Evolutionary conservation across 345 rosid species (phyloP).

Genomic region (Hibiscus trionum): DNA sequence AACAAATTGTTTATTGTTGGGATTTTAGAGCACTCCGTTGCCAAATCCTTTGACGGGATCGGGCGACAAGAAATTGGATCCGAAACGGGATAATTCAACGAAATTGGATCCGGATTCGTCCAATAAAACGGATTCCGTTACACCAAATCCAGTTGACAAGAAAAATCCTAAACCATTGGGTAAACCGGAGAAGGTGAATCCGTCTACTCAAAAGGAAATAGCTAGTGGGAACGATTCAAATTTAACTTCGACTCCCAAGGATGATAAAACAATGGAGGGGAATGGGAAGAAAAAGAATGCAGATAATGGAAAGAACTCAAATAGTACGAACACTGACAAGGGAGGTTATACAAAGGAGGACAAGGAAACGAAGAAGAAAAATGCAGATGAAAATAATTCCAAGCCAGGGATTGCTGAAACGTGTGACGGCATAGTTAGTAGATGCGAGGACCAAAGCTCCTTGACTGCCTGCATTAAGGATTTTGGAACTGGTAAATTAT

Average conservation of each 20-base stretch:
- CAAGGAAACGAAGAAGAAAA: constrained; percentile 11
- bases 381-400: constrained; percentile 23
- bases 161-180: constrained; percentile 11
- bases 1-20: background rate
- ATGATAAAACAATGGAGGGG: constrained; percentile 5
- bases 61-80: constrained; percentile 8
- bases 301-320: constrained; percentile 1
- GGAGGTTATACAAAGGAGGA: background rate
- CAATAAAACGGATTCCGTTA: constrained; percentile 9
- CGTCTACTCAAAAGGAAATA: background rate
- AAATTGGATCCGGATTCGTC: constrained; percentile 20
- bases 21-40: constrained; percentile 34
- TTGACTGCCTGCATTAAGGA: constrained; percentile 52
- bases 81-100: constrained; percentile 10
- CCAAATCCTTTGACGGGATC: constrained; percentile 2
- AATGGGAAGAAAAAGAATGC: constrained; percentile 9
- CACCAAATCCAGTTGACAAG: constrained; percentile 20
- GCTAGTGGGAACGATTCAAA: background rate
- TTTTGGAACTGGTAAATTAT: constrained; percentile 36
- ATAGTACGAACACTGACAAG: background rate
- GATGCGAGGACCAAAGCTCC: constrained; percentile 30
- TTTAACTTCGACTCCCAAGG: background rate
- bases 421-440: constrained; percentile 35
- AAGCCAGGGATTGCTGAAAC: constrained; percentile 24
- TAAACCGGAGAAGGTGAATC: constrained; percentile 15